phyloP scores from a whole-genome alignment of 1,284 basidiomycete species.

The Uromyces viciae-fabae region DNA sequence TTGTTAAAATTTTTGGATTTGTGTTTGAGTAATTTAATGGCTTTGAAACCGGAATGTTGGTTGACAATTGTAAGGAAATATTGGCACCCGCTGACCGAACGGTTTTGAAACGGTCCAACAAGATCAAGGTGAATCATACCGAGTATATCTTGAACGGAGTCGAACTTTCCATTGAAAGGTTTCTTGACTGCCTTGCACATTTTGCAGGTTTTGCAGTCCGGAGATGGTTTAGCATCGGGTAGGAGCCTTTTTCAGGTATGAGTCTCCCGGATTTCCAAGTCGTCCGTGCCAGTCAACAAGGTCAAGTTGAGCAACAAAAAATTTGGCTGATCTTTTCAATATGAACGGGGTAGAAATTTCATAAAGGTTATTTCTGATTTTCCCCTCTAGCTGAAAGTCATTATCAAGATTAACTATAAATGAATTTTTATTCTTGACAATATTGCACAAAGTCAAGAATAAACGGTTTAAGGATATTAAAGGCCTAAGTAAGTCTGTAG shows the following conservation, averaged over 20 bases:
- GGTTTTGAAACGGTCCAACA: background rate
- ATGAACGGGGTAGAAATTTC: too few species aligned
- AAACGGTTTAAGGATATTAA: too few species aligned
- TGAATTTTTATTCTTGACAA: too few species aligned
- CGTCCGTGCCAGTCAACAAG: background rate
- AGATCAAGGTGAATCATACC: slow-evolving; percentile 22
- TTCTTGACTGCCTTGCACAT: slow-evolving; percentile 4
- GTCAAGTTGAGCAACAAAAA: too few species aligned
- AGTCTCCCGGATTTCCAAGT: background rate
- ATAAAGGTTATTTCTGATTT: too few species aligned
- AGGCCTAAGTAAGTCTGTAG: too few species aligned
- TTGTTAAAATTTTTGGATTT: background rate
- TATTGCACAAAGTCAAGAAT: too few species aligned
- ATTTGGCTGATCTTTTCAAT: too few species aligned
- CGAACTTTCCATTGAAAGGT: slow-evolving; percentile 1
- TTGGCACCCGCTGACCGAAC: background rate
- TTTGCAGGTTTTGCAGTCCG: background rate
- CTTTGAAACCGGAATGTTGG: background rate
- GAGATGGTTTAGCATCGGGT: background rate
- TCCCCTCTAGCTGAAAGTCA: too few species aligned
- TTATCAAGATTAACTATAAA: too few species aligned
- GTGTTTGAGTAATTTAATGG: background rate
- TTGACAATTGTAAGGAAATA: slow-evolving; percentile 15
- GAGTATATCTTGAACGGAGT: background rate
- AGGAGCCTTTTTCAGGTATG: background rate